Evolutionary conservation across 768 basidiomycete species (phyloP).

Genomic region (Lanmaoa pseudosensibilis): DNA sequence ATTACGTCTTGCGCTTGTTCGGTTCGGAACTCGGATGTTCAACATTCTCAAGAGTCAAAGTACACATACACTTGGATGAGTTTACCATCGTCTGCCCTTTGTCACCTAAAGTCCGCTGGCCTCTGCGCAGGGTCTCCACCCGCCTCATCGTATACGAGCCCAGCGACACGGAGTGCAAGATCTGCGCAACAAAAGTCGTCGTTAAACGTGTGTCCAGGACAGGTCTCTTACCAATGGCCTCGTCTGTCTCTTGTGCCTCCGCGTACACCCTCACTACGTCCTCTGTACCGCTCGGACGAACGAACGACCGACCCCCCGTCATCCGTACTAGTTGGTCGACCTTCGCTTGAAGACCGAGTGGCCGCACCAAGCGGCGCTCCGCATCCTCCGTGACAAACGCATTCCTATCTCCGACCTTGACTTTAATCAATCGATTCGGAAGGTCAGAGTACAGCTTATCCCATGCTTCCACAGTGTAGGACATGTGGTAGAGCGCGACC

Average conservation of each 20-base stretch:
- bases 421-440: slow-evolving; percentile 94
- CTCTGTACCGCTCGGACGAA: slow-evolving; percentile 96
- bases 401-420: slow-evolving; percentile 78
- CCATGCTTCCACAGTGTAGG: slow-evolving; percentile 85
- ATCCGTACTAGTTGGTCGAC: slow-evolving; percentile 84
- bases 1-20: slow-evolving; percentile 22
- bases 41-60: neutral
- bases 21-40: slow-evolving; percentile 6
- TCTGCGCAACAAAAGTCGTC: slow-evolving; percentile 44
- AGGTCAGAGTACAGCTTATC: slow-evolving; percentile 90
- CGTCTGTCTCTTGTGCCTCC: slow-evolving; percentile 71
- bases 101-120: slow-evolving; percentile 77
- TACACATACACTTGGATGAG: slow-evolving; percentile 1
- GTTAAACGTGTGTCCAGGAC: neutral
- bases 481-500: slow-evolving; percentile 83
- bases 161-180: slow-evolving; percentile 82
- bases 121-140: slow-evolving; percentile 75
- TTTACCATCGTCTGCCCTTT: neutral
- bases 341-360: slow-evolving; percentile 73
- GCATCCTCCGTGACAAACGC: slow-evolving; percentile 92
- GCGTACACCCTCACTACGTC: slow-evolving; percentile 98
- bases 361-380: slow-evolving; percentile 82
- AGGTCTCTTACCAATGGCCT: slow-evolving; percentile 70
- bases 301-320: slow-evolving; percentile 87
- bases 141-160: slow-evolving; percentile 78